Evolutionary conservation across 2,329 filamentous ascomycete species (phyloP).

Genomic region (Orbilia javanica): DNA sequence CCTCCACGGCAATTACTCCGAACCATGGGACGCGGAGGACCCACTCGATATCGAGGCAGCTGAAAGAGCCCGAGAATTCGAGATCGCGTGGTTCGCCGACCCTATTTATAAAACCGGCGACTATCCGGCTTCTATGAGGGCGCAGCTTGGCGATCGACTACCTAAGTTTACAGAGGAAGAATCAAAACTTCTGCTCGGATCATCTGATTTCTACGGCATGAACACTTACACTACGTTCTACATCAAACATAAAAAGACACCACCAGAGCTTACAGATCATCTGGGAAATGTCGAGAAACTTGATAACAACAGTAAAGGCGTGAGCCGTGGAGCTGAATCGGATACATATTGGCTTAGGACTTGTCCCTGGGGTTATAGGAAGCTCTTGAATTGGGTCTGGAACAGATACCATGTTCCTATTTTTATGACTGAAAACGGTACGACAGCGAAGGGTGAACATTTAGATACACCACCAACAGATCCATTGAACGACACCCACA

Average conservation of each 20-base stretch:
- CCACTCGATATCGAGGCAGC: constrained; percentile 65
- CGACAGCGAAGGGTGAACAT: constrained; percentile 66
- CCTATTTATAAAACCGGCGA: constrained; percentile 65
- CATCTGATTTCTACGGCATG: constrained; percentile 66
- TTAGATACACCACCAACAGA: constrained; percentile 64
- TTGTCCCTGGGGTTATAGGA: constrained; percentile 65
- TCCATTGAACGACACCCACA: constrained; percentile 65
- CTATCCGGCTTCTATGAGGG: constrained; percentile 66
- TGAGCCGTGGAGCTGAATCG: constrained; percentile 64
- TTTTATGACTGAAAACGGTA: constrained; percentile 67
- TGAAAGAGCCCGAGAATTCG: constrained; percentile 66
- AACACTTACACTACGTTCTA: constrained; percentile 67
- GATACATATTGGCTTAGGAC: constrained; percentile 66
- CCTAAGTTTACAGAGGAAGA: constrained; percentile 66
- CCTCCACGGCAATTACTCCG: constrained; percentile 66
- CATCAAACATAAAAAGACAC: constrained; percentile 64
- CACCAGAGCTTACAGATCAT: constrained; percentile 65
- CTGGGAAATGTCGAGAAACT: constrained; percentile 65
- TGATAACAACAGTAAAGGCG: constrained; percentile 64
- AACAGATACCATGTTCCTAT: constrained; percentile 66
- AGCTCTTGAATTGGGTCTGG: constrained; percentile 66
- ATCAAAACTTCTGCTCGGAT: constrained; percentile 65
- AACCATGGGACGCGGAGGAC: constrained; percentile 65
- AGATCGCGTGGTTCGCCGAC: constrained; percentile 67
- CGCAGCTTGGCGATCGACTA: constrained; percentile 65